These are phyloP conservation scores for Cytospora leucostoma DNA, from an alignment of 2,329 filamentous ascomycete genomes.

Conservation along the genomic window DNA sequence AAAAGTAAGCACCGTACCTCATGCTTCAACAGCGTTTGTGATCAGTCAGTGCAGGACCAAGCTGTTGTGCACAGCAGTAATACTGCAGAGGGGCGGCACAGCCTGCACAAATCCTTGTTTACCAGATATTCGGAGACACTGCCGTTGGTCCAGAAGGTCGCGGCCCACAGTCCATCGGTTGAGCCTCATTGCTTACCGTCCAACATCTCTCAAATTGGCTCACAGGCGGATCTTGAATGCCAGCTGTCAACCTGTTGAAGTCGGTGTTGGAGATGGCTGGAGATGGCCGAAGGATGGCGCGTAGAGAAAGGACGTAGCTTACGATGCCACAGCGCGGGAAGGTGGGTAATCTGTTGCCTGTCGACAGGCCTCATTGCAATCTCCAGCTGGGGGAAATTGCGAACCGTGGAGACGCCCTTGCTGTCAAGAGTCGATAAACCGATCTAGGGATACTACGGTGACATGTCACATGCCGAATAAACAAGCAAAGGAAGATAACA, in stretches of 20 bases:
- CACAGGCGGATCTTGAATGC: too few species aligned
- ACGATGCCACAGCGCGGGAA: too few species aligned
- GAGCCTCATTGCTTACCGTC: conserved; percentile 6
- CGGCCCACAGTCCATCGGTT: neutral
- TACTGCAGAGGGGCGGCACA: conserved; percentile 15
- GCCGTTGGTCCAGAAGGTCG: neutral
- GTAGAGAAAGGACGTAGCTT: too few species aligned
- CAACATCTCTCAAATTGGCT: too few species aligned
- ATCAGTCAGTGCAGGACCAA: conserved; percentile 16
- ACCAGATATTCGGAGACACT: conserved; percentile 11
- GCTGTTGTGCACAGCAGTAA: neutral
- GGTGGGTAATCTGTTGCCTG: too few species aligned
- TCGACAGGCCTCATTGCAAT: too few species aligned
- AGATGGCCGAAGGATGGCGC: too few species aligned
- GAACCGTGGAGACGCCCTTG: neutral
- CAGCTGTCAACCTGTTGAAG: too few species aligned
- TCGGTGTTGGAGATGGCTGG: too few species aligned
- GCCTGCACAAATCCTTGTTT: conserved; percentile 14
- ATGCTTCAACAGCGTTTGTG: conserved; percentile 2
- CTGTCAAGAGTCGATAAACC: neutral
- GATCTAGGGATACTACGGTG: neutral
- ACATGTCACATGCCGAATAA: neutral
- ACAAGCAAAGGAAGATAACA: neutral
- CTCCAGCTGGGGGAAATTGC: too few species aligned
- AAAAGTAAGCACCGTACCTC: neutral